Conservation (phyloP, 2,329 filamentous ascomycete species). For the Alternaria gaisen region DNA sequence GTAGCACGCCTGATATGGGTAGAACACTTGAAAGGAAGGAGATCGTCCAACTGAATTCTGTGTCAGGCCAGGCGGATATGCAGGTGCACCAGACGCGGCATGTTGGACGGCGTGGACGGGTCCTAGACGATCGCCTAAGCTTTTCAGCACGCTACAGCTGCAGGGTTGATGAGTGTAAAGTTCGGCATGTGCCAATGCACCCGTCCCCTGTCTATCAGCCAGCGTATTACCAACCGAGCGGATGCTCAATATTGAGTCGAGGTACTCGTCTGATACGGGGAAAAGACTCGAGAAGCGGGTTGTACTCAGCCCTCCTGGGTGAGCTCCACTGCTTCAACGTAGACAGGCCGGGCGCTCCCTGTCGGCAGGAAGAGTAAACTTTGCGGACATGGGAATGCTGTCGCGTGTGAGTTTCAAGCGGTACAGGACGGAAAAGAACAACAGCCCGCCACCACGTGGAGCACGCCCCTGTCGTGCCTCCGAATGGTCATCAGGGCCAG, state of each 20-base stretch:
- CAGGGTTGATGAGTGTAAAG: slow-evolving; percentile 23
- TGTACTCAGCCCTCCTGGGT: not conserved
- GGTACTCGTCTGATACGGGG: slow-evolving; percentile 7
- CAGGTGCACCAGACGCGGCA: slow-evolving; percentile 24
- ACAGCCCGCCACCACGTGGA: slow-evolving; percentile 31
- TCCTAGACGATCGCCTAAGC: slow-evolving; percentile 24
- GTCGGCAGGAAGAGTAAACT: slow-evolving; percentile 6
- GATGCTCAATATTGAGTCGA: slow-evolving; percentile 10
- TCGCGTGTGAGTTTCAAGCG: slow-evolving; percentile 27
- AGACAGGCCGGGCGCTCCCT: slow-evolving; percentile 6
- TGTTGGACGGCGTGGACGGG: slow-evolving; percentile 19
- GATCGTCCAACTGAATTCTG: slow-evolving; percentile 27
- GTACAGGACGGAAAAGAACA: slow-evolving; percentile 17
- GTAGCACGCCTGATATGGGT: slow-evolving; percentile 7
- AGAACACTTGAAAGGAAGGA: slow-evolving; percentile 19
- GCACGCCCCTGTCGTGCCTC: slow-evolving; percentile 15
- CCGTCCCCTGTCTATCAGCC: slow-evolving; percentile 21
- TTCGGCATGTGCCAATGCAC: slow-evolving; percentile 17
- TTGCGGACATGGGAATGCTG: slow-evolving; percentile 8
- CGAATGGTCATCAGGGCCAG: slow-evolving; percentile 12
- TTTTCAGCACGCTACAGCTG: slow-evolving; percentile 15
- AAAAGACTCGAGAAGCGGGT: slow-evolving; percentile 10
- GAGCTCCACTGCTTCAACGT: slow-evolving; percentile 1
- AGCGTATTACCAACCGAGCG: slow-evolving; percentile 23
- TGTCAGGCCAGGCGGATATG: slow-evolving; percentile 26